Base-by-base conservation (phyloP, 306 rosid genomes). In the Datisca glomerata region DNA sequence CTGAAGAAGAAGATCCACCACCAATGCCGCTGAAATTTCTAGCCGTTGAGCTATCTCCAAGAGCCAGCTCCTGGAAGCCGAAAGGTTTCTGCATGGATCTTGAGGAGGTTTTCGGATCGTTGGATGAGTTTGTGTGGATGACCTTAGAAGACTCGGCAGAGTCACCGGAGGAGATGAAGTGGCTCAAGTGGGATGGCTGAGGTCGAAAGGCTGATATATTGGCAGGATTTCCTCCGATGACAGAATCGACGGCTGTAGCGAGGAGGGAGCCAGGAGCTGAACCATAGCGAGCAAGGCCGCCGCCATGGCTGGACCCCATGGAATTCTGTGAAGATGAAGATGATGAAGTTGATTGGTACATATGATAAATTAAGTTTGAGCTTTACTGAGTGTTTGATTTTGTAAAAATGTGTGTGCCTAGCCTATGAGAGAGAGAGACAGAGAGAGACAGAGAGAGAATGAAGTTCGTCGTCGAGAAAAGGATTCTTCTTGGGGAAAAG, bases 211-310 rank as follows among this genome's bases (percentile, higher is more conserved):
- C 17, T 3, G 69, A n/a, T n/a, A n/a, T n/a, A n/a, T n/a, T 18
- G 8, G 60, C 44, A 67, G 39, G 59, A 5, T 56, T 58, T 7
- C 47, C 36, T 6, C 63, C 75, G 21, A 85, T 59, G n/a, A 85
- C 59, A 2, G 84, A 78, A 23, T 85, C 85, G 8, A 85, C 79
- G 17, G 81, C 74, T 31, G 64, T 41, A 12, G 59, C 52, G 0
- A 80, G 70, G 38, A 85, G 76, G 44, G 93, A 76, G 11, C 95
- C 70, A 0, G 87, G 87, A 0, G 95, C 93, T 0, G 95, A 80
- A 15, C 70, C 85, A 45, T 80, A 80, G 13, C 95, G 80, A 9
- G 87, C 74, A 19, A 85, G 63, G 1, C 84, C 81, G 18, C 57
- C 63, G 6, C 29, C 35, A n/a, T 69, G 42, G 5, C 55, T 12